These are phyloP conservation scores for Taphrina communis DNA, from an alignment of 1,139 yeast species.

Conservation along the genomic window DNA sequence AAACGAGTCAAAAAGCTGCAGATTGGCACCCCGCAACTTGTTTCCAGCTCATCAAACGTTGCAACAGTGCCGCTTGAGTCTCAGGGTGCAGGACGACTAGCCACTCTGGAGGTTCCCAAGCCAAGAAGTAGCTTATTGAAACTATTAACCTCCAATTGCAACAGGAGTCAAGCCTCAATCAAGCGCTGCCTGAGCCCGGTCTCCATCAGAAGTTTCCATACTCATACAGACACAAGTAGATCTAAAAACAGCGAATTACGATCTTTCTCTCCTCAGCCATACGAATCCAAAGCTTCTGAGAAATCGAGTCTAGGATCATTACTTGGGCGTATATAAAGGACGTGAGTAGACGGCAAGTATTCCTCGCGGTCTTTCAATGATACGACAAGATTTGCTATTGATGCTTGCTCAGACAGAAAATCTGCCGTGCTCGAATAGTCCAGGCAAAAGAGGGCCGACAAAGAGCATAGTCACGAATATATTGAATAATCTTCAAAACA, in stretches of 20 bases:
- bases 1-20: conserved; percentile 6
- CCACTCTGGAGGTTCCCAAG: background rate
- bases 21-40: conserved; percentile 8
- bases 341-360: too few species aligned
- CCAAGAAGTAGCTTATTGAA: background rate
- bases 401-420: too few species aligned
- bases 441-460: too few species aligned
- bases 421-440: too few species aligned
- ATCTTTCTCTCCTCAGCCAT: background rate
- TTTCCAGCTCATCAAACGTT: conserved; percentile 16
- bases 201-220: conserved; percentile 4
- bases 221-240: background rate
- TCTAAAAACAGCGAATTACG: background rate
- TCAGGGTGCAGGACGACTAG: background rate
- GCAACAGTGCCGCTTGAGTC: conserved; percentile 1
- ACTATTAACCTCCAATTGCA: conserved; percentile 6
- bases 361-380: too few species aligned
- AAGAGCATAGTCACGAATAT: too few species aligned
- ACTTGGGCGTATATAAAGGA: background rate
- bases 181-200: conserved; percentile 4
- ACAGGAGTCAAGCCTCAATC: conserved; percentile 1
- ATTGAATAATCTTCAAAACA: too few species aligned
- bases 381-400: too few species aligned
- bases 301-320: background rate
- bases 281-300: background rate